Evolutionary conservation across 202 grass and related monocot species (phyloP).

Genomic region (Saccharum hybrid): DNA sequence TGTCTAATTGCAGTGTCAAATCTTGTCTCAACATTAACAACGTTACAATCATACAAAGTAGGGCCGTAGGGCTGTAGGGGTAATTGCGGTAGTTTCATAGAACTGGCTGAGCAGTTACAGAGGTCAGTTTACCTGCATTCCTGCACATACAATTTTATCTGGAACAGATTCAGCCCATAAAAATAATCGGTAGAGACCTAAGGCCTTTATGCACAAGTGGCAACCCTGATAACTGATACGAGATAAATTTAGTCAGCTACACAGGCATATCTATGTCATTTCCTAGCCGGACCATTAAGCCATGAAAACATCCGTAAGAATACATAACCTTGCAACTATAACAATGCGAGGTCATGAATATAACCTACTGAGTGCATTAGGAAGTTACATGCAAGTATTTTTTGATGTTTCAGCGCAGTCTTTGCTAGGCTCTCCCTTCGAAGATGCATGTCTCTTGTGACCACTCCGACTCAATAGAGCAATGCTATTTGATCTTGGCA

Average conservation of each 20-base stretch:
- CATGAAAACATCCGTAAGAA: neutral
- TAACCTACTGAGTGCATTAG: neutral
- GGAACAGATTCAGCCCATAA: conserved; percentile 4
- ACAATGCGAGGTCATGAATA: neutral
- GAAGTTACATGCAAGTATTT: conserved; percentile 32
- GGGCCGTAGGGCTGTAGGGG: neutral
- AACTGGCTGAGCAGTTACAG: conserved; percentile 8
- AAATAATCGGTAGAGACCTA: conserved; percentile 2
- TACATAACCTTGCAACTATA: conserved; percentile 18
- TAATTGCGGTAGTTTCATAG: neutral
- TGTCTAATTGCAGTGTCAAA: neutral
- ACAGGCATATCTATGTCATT: conserved; percentile 43
- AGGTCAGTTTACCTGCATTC: neutral
- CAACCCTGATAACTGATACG: conserved; percentile 9
- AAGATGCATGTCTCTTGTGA: conserved; percentile 53
- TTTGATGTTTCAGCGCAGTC: conserved; percentile 44
- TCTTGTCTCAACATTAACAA: neutral
- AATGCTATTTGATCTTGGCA: conserved; percentile 49
- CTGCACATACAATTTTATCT: conserved; percentile 26
- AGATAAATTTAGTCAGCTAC: conserved; percentile 30
- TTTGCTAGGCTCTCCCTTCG: conserved; percentile 40
- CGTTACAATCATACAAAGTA: neutral
- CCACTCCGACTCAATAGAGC: conserved; percentile 27
- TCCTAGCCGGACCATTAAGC: conserved; percentile 20
- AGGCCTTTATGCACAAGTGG: conserved; percentile 20